Evolutionary conservation across 73 alveolate species (phyloP), one percentile per base, ranked within the genome.

Genomic region (Effrenium voratum): DNA sequence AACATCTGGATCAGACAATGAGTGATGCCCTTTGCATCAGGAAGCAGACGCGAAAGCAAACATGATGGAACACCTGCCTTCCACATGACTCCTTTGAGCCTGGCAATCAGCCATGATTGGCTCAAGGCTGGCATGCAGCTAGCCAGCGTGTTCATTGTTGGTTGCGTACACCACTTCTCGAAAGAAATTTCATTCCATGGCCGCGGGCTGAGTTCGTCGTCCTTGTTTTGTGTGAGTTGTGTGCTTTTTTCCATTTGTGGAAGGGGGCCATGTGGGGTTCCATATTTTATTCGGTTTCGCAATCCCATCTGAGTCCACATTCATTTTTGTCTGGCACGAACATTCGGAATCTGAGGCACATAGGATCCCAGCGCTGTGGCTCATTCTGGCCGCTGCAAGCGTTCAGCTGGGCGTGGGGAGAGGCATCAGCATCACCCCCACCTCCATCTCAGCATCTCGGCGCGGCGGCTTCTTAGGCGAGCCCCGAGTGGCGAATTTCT

Each of bases 41-140:
- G n/a, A n/a, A n/a, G n/a, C n/a, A n/a, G n/a, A n/a, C 63, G 8
- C 63, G 63, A 12, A 8, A 52, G 26, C 63, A 52, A 8, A 52
- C 8, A 52, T 8, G 19, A 52, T 8, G 19, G 63, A 19, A 8
- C 63, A 52, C 63, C 63, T 52, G 63, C 8, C 19, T 63, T 28
- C 41, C 41, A 19, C 76, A 34, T 63, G 32, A 4, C 38, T 63
- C 76, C 10, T 63, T 40, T 10, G 49, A n/a, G 83, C 47, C 49
- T 73, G 80, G 36, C 83, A 36, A 47, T 13, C 32, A 87, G 95
- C 95, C 95, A 87, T 87, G 95, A 63, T 32, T 66, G 95, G 95
- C 95, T 87, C 95, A 87, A 87, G 95, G 95, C 84, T 63, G 83
- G 95, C 95, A 87, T 87, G 95, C 95, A 60, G 85, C 95, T 66